A percentile compares a stretch with the other conserved stretches of the same genome.
Conservation (phyloP, 2,329 filamentous ascomycete genomes). For the Cercospora janseana region DNA sequence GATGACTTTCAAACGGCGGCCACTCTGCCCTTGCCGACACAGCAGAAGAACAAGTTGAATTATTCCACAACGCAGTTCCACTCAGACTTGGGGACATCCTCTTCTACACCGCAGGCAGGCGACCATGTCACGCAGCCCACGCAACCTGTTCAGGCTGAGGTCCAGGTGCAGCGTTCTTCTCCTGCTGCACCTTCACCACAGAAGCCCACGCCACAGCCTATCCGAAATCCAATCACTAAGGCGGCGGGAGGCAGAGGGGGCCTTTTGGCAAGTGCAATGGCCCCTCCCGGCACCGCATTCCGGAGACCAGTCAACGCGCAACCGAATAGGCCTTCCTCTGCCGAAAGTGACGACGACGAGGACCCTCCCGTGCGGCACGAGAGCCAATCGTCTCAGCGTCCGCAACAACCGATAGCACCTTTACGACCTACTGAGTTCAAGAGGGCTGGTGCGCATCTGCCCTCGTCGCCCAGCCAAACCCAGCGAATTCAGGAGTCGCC, state of each 20-base stretch:
- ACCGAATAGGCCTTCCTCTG: constrained; percentile 20
- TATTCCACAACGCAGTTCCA: constrained; percentile 26
- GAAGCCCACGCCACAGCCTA: constrained; percentile 28
- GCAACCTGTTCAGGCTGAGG: constrained; percentile 37
- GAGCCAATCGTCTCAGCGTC: constrained; percentile 6
- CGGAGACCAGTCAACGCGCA: constrained; percentile 44
- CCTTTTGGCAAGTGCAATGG: constrained; percentile 62
- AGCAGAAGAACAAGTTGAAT: constrained; percentile 27
- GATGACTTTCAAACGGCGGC: constrained; percentile 51
- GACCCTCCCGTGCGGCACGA: constrained; percentile 39
- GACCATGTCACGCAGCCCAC: constrained; percentile 52
- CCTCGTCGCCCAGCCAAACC: constrained; percentile 33
- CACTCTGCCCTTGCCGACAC: constrained; percentile 31
- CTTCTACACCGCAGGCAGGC: constrained; percentile 11
- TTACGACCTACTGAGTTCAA: constrained; percentile 61
- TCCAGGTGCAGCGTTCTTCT: constrained; percentile 90
- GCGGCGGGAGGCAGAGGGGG: constrained; percentile 32
- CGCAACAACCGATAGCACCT: constrained; percentile 43
- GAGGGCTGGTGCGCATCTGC: constrained; percentile 40
- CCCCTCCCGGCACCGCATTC: constrained; percentile 72
- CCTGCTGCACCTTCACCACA: constrained; percentile 47
- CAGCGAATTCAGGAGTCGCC: constrained; percentile 34
- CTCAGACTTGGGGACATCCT: constrained; percentile 23
- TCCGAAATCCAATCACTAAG: constrained; percentile 9
- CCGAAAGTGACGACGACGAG: constrained; percentile 46